These are phyloP conservation scores for Sporisorium reilianum DNA, from an alignment of 1,284 basidiomycete genomes.

Conservation along the genomic window DNA sequence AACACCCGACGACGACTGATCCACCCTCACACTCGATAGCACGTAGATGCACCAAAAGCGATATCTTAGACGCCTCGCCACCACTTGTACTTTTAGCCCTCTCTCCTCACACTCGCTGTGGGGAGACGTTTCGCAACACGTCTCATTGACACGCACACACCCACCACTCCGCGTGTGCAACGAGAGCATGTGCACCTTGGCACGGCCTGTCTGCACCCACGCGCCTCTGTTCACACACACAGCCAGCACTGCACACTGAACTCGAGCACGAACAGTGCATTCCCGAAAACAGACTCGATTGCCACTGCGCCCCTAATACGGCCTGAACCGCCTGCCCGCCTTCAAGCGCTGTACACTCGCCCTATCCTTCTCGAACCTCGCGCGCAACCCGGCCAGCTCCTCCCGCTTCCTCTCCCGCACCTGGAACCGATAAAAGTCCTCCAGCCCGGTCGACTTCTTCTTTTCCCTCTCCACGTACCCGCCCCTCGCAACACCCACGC, in stretches of 20 bases:
- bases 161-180: too few species aligned
- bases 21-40: background rate
- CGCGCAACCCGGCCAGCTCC: constrained; percentile 59
- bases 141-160: background rate
- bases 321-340: constrained; percentile 61
- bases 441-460: constrained; percentile 58
- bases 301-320: constrained; percentile 29
- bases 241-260: too few species aligned
- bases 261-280: too few species aligned
- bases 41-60: background rate
- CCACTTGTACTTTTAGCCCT: constrained; percentile 15
- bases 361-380: constrained; percentile 66
- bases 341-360: constrained; percentile 63
- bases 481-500: constrained; percentile 39
- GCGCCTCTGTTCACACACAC: too few species aligned
- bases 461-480: constrained; percentile 41
- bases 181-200: too few species aligned
- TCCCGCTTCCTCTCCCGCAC: constrained; percentile 63
- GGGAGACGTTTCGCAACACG: background rate
- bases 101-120: constrained; percentile 1
- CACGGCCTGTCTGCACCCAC: too few species aligned
- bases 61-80: too few species aligned
- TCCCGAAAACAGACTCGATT: background rate
- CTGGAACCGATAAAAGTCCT: constrained; percentile 68
- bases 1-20: constrained; percentile 53